These are phyloP conservation scores for Thalassiosira profunda DNA, from an alignment of 108 stramenopile species.

Conservation along the genomic window DNA sequence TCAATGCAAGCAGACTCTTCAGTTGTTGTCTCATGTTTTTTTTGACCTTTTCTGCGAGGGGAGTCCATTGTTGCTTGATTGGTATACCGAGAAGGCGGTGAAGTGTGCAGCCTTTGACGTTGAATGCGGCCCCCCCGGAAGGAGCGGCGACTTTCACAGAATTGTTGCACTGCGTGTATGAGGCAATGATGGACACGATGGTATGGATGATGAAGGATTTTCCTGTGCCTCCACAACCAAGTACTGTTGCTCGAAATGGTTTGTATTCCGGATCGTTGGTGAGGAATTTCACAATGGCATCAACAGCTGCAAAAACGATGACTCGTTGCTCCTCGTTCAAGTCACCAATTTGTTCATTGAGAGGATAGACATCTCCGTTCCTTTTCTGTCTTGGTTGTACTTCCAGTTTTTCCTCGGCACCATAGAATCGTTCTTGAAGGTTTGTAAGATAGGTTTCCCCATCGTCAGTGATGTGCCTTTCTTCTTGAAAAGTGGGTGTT, in stretches of 20 bases:
- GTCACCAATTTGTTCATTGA: not conserved
- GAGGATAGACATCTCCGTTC: not conserved
- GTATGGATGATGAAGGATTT: slow-evolving; percentile 15
- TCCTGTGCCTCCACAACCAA: slow-evolving; percentile 1
- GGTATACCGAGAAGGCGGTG: not conserved
- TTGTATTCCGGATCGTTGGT: not conserved
- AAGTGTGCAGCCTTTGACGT: not conserved
- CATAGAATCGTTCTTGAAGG: not conserved
- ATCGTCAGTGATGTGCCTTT: not conserved
- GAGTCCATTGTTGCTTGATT: not conserved
- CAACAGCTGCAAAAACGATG: not conserved
- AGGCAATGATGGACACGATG: not conserved
- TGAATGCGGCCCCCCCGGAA: not conserved
- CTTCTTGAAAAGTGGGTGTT: not conserved
- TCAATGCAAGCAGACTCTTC: not conserved
- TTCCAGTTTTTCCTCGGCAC: too few species aligned
- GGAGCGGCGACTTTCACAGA: slow-evolving; percentile 4
- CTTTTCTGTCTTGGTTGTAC: not conserved
- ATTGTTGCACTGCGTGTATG: not conserved
- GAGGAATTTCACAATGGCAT: slow-evolving; percentile 8
- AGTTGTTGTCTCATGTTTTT: not conserved
- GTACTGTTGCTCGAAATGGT: slow-evolving; percentile 10
- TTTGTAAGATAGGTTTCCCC: not conserved
- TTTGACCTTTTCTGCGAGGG: not conserved
- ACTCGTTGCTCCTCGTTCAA: not conserved